Base-by-base conservation (phyloP, 139 green algal genomes). In the Chlamydomonas sphaeroides region DNA sequence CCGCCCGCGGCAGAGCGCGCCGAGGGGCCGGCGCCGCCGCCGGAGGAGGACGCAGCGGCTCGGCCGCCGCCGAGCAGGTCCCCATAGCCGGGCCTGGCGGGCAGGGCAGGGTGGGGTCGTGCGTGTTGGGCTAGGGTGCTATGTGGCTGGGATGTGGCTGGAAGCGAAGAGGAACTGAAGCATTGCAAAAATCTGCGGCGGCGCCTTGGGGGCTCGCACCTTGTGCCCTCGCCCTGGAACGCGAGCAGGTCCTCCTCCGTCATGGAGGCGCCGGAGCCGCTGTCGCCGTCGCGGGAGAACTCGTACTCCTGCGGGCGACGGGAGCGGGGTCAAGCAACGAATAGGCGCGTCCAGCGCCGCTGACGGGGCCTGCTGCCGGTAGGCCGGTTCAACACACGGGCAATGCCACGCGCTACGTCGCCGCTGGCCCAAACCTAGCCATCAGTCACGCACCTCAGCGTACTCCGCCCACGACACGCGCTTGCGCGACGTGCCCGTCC, bases 401-500 rank as follows among this genome's bases (percentile, higher is more conserved):
- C n/a, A n/a, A n/a, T n/a, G n/a, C n/a, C n/a, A n/a, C n/a, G n/a
- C n/a, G n/a, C n/a, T n/a, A n/a, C n/a, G n/a, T n/a, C n/a, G n/a
- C n/a, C n/a, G n/a, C 26, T 65, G 7, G 57, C 57, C 15, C 57
- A 65, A 41, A 8, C 61, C n/a, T 4, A n/a, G n/a, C n/a, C n/a
- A n/a, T n/a, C n/a, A n/a, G n/a, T n/a, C n/a, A 28, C 74, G 45
- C 33, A 80, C 74, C 65, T 89, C 85, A 3, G 70, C 61, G 51
- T 84, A 89, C 69, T 89, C 85, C 5, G 78, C 65, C 53, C 78
- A 89, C 39, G 85, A 86, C 68, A 89, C 85, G 21, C 84, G 77
- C 48, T 84, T 85, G 62, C 62, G 45, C 59, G 42, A 73, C 62
- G 84, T 88, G 39, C 84, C 84, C 69, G 83, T 26, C 41, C 65